A percentile compares a stretch with the other conserved stretches of the same genome.
Evolutionary conservation across 139 green algal species (phyloP).

Genomic region (Chlamydomonas sphaeroides): DNA sequence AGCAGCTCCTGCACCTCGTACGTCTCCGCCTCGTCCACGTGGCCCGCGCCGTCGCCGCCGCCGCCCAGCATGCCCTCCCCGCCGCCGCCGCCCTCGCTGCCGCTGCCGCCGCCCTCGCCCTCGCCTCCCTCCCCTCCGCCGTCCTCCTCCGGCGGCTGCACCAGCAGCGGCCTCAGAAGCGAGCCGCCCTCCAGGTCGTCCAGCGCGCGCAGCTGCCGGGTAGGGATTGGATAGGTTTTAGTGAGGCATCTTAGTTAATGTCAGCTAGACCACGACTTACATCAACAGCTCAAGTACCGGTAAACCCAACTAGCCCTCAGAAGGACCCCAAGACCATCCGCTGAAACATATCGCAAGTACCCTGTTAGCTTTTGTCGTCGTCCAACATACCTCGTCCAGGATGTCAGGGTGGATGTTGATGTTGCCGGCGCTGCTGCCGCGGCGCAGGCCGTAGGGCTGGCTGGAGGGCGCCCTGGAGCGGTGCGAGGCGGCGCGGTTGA

Average conservation of each 20-base stretch:
- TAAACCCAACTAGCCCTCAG: no score
- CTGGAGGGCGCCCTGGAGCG: background rate
- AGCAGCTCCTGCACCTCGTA: slow-evolving; percentile 40
- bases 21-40: slow-evolving; percentile 34
- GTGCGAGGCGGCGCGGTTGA: background rate
- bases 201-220: slow-evolving; percentile 7
- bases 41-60: background rate
- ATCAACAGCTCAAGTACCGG: no score
- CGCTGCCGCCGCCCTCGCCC: background rate
- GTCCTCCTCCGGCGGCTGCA: background rate
- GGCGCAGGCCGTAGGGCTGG: background rate
- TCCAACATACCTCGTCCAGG: no score
- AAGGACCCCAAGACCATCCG: no score
- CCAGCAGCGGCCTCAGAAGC: slow-evolving; percentile 36
- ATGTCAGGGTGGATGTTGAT: slow-evolving; percentile 35
- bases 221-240: no score
- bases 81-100: background rate
- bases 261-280: no score
- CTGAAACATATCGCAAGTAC: no score
- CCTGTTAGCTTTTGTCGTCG: no score
- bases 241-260: no score
- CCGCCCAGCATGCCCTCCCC: background rate
- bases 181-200: slow-evolving; percentile 37
- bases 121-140: background rate
- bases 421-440: background rate